Percentiles rank a stretch among this genome's conserved stretches.
Conservation (phyloP, 2,329 filamentous ascomycete genomes). For the Colletotrichum sp. region DNA sequence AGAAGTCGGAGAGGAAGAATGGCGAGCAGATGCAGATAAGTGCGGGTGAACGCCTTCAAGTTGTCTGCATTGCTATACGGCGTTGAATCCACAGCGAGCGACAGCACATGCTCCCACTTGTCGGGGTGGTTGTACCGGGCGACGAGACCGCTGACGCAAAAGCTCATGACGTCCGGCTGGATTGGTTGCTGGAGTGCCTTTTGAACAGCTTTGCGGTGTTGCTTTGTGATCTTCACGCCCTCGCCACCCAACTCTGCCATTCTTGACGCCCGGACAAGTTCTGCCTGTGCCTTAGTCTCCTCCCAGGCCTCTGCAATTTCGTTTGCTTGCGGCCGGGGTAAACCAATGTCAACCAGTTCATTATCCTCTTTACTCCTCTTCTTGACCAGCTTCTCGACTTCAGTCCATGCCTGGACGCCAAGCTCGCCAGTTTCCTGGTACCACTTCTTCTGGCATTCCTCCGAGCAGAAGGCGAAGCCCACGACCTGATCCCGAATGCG, state of each 20-base stretch:
- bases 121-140: background rate
- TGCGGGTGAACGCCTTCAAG: background rate
- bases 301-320: conserved; percentile 5
- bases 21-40: conserved; percentile 18
- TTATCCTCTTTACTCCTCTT: background rate
- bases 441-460: background rate
- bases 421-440: background rate
- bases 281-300: background rate
- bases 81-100: conserved; percentile 4
- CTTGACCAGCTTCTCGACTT: conserved; percentile 8
- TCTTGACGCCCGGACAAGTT: background rate
- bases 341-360: background rate
- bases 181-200: conserved; percentile 8
- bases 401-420: conserved; percentile 11
- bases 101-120: conserved; percentile 8
- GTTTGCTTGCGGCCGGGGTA: background rate
- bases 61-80: conserved; percentile 5
- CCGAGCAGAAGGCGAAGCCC: conserved; percentile 13
- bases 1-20: background rate
- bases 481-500: background rate
- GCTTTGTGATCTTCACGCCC: background rate
- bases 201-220: conserved; percentile 3
- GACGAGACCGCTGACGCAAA: conserved; percentile 10
- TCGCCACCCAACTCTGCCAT: background rate
- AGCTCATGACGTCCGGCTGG: conserved; percentile 1